Conservation (phyloP, 192 early-diverging fungal species). For the Coemansia sp. region DNA sequence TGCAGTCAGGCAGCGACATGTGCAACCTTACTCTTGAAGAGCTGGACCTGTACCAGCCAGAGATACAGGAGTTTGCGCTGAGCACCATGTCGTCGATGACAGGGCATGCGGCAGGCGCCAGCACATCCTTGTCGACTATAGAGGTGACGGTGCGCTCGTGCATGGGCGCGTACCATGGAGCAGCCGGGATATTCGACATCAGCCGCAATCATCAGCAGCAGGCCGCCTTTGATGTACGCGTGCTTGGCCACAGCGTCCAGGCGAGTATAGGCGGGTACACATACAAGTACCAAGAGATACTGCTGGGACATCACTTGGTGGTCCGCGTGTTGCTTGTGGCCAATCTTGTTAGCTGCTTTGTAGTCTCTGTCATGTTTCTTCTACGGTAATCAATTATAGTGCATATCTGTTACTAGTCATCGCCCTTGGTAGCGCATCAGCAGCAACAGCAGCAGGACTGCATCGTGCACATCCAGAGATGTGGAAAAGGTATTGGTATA, state of each 20-base stretch:
- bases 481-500: slow-evolving; percentile 13
- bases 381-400: background rate
- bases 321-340: slow-evolving; percentile 50
- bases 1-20: slow-evolving; percentile 16
- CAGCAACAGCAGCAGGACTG: background rate
- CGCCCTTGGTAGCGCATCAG: background rate
- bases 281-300: slow-evolving; percentile 57
- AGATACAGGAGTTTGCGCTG: slow-evolving; percentile 26
- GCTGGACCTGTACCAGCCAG: slow-evolving; percentile 26
- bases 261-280: slow-evolving; percentile 16
- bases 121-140: slow-evolving; percentile 25
- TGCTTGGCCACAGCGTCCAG: slow-evolving; percentile 10
- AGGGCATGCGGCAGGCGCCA: background rate
- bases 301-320: slow-evolving; percentile 50
- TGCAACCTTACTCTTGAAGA: slow-evolving; percentile 28
- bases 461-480: background rate
- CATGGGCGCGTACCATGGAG: slow-evolving; percentile 64
- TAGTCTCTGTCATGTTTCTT: slow-evolving; percentile 24
- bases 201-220: background rate
- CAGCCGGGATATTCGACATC: slow-evolving; percentile 64
- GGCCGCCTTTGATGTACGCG: background rate
- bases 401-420: background rate
- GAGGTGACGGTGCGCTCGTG: slow-evolving; percentile 64
- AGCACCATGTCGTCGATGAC: slow-evolving; percentile 13
- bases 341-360: slow-evolving; percentile 23